Evolutionary conservation across 2,329 filamentous ascomycete genomes (phyloP), one percentile per base, ranked within the genome.

Genomic region (Scedosporium minutisporum): DNA sequence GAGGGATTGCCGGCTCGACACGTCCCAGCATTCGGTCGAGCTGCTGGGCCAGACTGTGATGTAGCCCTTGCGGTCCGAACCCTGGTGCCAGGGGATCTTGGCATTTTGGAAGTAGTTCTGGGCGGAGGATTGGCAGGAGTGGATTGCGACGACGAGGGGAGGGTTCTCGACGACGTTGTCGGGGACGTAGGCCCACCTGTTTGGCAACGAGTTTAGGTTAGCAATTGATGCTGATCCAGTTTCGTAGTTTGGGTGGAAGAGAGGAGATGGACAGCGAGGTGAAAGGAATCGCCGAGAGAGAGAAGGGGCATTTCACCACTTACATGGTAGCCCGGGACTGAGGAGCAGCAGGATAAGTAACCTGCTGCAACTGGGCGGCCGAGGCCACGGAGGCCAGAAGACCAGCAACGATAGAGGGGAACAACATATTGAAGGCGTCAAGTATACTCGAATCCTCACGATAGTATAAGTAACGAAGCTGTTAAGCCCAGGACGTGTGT

Each of bases 101-200:
- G 77, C 80, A 63, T 77, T 76, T 21, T 68, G 73, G 68, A 80
- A 82, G 71, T 81, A 85, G 5, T 75, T 78, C 63, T 77, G 71
- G 0, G 80, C 83, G 0, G 78, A 80, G 9, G 83, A 83, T 23
- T 72, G 75, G 72, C 84, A 87, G 72, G 81, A 84, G 72, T 86
- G 80, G 64, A 82, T 75, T 2, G 80, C 82, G 3, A 85, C 80
- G 21, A 85, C 72, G 44, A 86, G 75, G 1, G 75, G 76, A 0
- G 81, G 80, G 10, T 74, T 78, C 1, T 76, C 67, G 0, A 70
- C 69, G 5, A 78, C 67, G 7, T 67, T 73, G 61, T 72, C 69
- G 1, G 76, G 75, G 5, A 73, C 70, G 57, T 72, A 72, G 9
- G 80, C 41, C 57, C 57, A 59, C 57, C 57, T 59, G 51, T 66